Evolutionary conservation across 176 grass and related monocot species (phyloP), one percentile per base, ranked within the genome.

Genomic region (Ampelocalamus luodianensis): DNA sequence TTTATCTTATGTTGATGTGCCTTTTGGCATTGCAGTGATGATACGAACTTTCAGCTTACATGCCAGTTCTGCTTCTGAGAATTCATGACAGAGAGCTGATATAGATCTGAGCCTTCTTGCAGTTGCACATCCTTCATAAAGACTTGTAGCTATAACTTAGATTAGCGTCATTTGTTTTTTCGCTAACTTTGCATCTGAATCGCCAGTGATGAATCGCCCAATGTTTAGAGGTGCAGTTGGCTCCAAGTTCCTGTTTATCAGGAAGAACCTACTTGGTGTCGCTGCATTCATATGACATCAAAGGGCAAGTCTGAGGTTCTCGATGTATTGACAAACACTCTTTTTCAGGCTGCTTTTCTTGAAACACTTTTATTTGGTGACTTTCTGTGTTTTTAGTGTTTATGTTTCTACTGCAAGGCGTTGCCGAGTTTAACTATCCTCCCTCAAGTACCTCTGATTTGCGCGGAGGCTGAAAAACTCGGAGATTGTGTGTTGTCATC

Each of bases 1-100:
- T 7, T 38, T 1, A 3, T 14, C 0, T 24, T 8, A 0, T 5
- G 0, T 18, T 37, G 0, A 12, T 74, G 68, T 34, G 3, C n/a
- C 4, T 13, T 55, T 37, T n/a, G 15, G 12, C 42, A 54, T 64
- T 82, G 65, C 76, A 13, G 43, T 88, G 93, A 95, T 77, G 90
- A 92, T 45, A 87, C 70, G 72, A 72, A 51, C 22, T 50, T 56
- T 49, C 80, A 84, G 87, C 86, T 88, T 83, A 89, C 61, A 42
- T 9, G 88, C 93, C 90, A 88, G 93, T 90, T 90, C 85, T 92
- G 88, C 93, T 95, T 95, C 93, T 86, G 88, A 95, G 4, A 90
- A 86, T 92, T 90, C 88, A n/a, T 92, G 90, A 95, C 42, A 8
- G 90, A 92, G n/a, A 68, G 76, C 71, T 90, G 88, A 81, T 84